Conservation (phyloP, 179 eudicot genomes). For the Beta corolliflora region DNA sequence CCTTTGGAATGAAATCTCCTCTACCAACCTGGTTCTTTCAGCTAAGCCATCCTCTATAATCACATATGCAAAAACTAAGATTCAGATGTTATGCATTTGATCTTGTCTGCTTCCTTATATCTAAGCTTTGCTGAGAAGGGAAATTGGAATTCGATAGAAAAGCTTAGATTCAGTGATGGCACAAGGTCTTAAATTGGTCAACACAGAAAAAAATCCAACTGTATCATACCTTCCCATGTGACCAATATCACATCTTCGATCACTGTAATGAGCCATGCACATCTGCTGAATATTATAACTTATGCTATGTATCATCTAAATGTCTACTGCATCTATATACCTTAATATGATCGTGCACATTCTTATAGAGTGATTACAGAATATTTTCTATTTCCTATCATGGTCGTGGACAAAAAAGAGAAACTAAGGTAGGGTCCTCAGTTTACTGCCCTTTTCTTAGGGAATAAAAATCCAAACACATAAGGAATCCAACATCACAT, state of each 20-base stretch:
- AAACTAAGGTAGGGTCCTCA: constrained; percentile 1
- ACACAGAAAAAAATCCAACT: background rate
- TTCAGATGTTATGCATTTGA: background rate
- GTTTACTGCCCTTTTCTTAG: constrained; percentile 1
- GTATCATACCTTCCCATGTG: background rate
- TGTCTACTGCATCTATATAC: background rate
- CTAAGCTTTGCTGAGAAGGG: background rate
- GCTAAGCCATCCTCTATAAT: background rate
- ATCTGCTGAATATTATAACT: background rate
- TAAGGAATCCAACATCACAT: constrained; percentile 20
- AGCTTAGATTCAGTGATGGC: background rate
- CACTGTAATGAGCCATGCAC: background rate
- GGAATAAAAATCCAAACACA: background rate
- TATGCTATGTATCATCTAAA: background rate
- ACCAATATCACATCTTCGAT: background rate
- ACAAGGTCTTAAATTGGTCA: background rate
- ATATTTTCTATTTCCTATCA: background rate
- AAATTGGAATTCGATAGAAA: background rate
- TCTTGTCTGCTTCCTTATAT: background rate
- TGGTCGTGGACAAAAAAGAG: background rate
- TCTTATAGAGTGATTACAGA: background rate
- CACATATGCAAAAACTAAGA: background rate
- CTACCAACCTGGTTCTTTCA: background rate
- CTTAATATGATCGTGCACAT: background rate
- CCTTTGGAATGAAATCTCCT: background rate